Conservation (phyloP, 139 green algal species). For the Astrephomene gubernaculifera region DNA sequence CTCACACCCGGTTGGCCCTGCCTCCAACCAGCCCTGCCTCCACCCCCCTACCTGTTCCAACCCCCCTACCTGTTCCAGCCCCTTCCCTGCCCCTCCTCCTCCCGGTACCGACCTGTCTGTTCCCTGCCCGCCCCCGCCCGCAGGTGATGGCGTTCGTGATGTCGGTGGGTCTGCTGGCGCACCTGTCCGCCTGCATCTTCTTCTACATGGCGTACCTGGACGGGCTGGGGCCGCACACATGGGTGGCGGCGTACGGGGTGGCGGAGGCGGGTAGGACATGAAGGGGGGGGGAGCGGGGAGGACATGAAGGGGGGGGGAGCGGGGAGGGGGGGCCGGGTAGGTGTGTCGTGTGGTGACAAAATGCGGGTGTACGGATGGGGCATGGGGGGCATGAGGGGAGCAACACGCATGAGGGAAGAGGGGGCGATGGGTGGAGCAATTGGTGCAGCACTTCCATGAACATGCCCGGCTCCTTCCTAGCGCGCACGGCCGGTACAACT, state of each 20-base stretch:
- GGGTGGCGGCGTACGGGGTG: constrained; percentile 48
- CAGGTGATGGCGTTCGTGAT: constrained; percentile 47
- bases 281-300: neutral
- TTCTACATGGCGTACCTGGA: constrained; percentile 58
- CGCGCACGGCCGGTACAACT: neutral
- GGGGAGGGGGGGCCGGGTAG: neutral
- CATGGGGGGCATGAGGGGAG: too few species aligned
- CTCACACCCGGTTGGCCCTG: too few species aligned
- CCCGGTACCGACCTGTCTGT: too few species aligned
- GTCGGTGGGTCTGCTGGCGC: constrained; percentile 48
- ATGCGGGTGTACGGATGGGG: too few species aligned
- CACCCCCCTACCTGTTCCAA: neutral
- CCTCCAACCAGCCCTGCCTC: neutral
- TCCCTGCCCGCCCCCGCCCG: neutral
- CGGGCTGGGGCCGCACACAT: constrained; percentile 39
- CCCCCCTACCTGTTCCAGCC: neutral
- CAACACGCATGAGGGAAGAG: too few species aligned
- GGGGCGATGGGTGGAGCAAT: neutral
- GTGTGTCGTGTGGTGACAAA: too few species aligned
- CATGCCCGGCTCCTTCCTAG: too few species aligned
- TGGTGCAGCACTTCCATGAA: neutral
- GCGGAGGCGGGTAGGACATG: constrained; percentile 8
- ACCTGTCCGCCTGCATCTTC: constrained; percentile 64
- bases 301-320: neutral
- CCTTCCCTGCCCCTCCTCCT: neutral